phyloP scores from a whole-genome alignment of 2,329 filamentous ascomycete species.

The Madurella fahalii region DNA sequence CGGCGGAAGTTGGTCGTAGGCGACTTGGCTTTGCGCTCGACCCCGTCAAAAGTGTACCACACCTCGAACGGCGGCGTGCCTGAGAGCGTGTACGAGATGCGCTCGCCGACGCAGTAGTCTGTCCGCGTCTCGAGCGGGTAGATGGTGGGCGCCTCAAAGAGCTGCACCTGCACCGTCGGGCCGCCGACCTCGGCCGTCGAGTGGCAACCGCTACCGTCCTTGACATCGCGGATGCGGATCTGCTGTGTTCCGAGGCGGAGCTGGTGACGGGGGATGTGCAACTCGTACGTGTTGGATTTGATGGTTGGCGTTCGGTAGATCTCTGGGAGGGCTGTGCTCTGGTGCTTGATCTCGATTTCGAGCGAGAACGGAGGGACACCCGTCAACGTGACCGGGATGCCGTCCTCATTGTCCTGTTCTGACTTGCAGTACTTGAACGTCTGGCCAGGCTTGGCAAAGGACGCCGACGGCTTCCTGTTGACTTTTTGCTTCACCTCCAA shows the following conservation, averaged over 20 bases:
- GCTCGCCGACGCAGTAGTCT: slow-evolving; percentile 94
- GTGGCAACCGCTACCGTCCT: slow-evolving; percentile 82
- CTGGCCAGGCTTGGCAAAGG: slow-evolving; percentile 80
- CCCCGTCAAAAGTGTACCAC: slow-evolving; percentile 82
- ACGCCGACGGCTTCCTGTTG: slow-evolving; percentile 75
- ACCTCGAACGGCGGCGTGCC: slow-evolving; percentile 91
- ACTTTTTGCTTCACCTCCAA: slow-evolving; percentile 77
- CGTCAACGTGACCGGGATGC: slow-evolving; percentile 79
- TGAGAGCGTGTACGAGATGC: slow-evolving; percentile 85
- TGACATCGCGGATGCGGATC: slow-evolving; percentile 83
- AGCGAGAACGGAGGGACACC: slow-evolving; percentile 84
- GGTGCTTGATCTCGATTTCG: slow-evolving; percentile 90
- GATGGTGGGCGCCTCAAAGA: slow-evolving; percentile 90
- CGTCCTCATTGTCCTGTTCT: slow-evolving; percentile 75
- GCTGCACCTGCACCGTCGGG: slow-evolving; percentile 80
- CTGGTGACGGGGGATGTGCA: slow-evolving; percentile 79
- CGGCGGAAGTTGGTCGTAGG: slow-evolving; percentile 82
- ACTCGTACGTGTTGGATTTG: slow-evolving; percentile 65
- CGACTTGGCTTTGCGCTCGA: slow-evolving; percentile 72
- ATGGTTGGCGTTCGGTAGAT: slow-evolving; percentile 79
- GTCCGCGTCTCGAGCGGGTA: slow-evolving; percentile 77
- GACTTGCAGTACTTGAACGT: slow-evolving; percentile 94
- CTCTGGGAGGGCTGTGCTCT: slow-evolving; percentile 74
- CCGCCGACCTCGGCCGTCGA: slow-evolving; percentile 66
- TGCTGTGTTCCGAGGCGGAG: slow-evolving; percentile 86